Evolutionary conservation across 176 grass and related monocot genomes (phyloP).

Genomic region (Zizania latifolia): DNA sequence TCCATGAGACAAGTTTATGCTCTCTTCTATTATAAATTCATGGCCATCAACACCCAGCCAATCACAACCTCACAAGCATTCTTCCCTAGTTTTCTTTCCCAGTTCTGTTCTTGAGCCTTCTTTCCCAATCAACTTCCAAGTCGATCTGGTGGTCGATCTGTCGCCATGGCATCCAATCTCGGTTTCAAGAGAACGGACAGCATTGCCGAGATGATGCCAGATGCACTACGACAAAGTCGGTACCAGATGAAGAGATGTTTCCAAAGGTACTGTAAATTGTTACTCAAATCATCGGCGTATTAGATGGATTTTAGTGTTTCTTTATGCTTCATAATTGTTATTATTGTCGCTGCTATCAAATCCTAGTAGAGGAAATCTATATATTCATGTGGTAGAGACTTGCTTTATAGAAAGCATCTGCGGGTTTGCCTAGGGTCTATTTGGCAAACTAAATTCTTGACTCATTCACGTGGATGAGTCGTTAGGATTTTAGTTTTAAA

Average conservation of each 20-base stretch:
- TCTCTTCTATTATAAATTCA: constrained; percentile 71
- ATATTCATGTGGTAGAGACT: too few relatives aligned
- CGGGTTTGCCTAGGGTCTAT: too few relatives aligned
- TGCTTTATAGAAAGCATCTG: too few relatives aligned
- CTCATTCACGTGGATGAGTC: too few relatives aligned
- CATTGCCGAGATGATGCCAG: constrained; percentile 81
- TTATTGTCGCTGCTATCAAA: too few relatives aligned
- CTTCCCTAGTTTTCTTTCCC: neutral
- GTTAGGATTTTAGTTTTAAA: too few relatives aligned
- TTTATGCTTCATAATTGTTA: too few relatives aligned
- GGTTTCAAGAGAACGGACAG: constrained; percentile 85
- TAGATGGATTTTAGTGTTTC: neutral
- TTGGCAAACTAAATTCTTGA: too few relatives aligned
- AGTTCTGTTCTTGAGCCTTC: neutral
- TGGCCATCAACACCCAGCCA: constrained; percentile 19
- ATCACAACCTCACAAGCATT: constrained; percentile 27
- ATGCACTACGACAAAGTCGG: constrained; percentile 68
- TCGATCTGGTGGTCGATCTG: neutral
- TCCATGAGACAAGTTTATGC: constrained; percentile 19
- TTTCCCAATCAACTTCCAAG: neutral
- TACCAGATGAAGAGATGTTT: constrained; percentile 99
- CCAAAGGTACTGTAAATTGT: constrained; percentile 32
- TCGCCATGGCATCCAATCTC: constrained; percentile 45
- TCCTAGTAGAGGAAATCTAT: too few relatives aligned
- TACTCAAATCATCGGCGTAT: neutral